Percentiles rank a stretch among this genome's conserved stretches.
Conservation (phyloP, 1,284 basidiomycete species). For the Cryptococcus jaspeensis region DNA sequence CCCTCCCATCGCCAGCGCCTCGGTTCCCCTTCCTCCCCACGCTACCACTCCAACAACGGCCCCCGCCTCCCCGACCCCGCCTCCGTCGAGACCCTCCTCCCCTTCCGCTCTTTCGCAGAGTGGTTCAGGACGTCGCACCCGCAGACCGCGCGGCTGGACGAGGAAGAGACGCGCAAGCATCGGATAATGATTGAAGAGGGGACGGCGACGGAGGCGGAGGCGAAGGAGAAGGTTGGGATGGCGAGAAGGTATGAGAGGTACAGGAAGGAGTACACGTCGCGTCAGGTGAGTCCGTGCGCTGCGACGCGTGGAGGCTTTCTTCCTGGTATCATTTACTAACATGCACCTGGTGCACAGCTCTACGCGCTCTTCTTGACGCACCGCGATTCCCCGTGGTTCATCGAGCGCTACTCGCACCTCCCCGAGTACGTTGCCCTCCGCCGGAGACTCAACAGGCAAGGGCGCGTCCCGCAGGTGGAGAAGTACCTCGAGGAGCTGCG, state of each 20-base stretch:
- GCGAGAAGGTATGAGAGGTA: slow-evolving; percentile 78
- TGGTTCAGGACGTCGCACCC: slow-evolving; percentile 83
- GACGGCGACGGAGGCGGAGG: slow-evolving; percentile 42
- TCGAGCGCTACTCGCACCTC: slow-evolving; percentile 82
- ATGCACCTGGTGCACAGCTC: slow-evolving; percentile 48
- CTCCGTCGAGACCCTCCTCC: slow-evolving; percentile 74
- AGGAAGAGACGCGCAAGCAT: slow-evolving; percentile 38
- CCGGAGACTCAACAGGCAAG: slow-evolving; percentile 71
- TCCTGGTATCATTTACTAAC: neutral
- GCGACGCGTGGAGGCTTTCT: neutral
- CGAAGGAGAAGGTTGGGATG: slow-evolving; percentile 65
- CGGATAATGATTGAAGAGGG: slow-evolving; percentile 27
- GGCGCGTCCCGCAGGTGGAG: slow-evolving; percentile 70
- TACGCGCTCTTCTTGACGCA: slow-evolving; percentile 90
- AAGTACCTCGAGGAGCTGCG: slow-evolving; percentile 74
- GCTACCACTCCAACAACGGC: neutral
- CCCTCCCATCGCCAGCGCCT: slow-evolving; percentile 32
- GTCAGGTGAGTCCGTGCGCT: slow-evolving; percentile 64
- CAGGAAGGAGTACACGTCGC: slow-evolving; percentile 78
- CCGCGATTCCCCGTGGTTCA: slow-evolving; percentile 87
- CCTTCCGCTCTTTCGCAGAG: slow-evolving; percentile 80
- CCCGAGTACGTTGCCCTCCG: slow-evolving; percentile 68
- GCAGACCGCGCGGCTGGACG: slow-evolving; percentile 59
- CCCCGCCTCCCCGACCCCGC: slow-evolving; percentile 63
- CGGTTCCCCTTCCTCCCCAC: slow-evolving; percentile 35